Evolutionary conservation across 495 filamentous ascomycete genomes (phyloP), one percentile per base, ranked within the genome.

Genomic region (Rusavskia elegans): DNA sequence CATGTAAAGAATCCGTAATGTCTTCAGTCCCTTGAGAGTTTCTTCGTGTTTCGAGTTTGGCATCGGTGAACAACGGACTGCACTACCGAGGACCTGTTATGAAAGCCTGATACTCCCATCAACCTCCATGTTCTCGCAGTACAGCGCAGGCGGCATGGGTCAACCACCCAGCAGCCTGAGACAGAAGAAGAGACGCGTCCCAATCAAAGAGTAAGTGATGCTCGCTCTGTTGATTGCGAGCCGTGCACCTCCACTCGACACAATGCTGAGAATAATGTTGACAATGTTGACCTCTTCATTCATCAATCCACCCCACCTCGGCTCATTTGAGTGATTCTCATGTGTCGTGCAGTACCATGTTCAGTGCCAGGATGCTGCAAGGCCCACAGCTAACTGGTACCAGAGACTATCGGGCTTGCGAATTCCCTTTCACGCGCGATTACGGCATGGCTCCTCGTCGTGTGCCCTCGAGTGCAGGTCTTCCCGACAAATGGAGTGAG

Each of bases 401-500:
- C 17, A 21, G 20, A 16, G 49, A 51, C 17, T 30, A 40, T 16
- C 19, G 20, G 36, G 10, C 38, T 23, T 41, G 35, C 36, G 5
- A 41, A 4, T 39, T 41, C 21, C 44, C 44, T 14, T 46, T 25
- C 21, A 46, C 19, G 14, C 44, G 44, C 23, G 20, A 29, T 17
- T 16, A 46, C 19, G 44, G 21, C 20, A 29, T 29, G 20, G 44
- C 8, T 25, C 20, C 37, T n/a, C 5, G 13, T 27, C 17, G n/a
- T 25, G 49, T 51, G 36, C 49, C 40, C 11, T 42, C 49, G 1
- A 29, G 44, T 10, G 3, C 16, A 8, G 44, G 44, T n/a, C 44
- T 46, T 29, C 44, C 44, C 3, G 44, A 46, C 2, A 29, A 13
- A 14, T 58, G 56, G 56, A 52, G 40, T 32, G 41, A 55, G 5